These are phyloP conservation scores for Nakazawaea ambrosiae DNA, from an alignment of 805 yeast species.

Conservation along the genomic window DNA sequence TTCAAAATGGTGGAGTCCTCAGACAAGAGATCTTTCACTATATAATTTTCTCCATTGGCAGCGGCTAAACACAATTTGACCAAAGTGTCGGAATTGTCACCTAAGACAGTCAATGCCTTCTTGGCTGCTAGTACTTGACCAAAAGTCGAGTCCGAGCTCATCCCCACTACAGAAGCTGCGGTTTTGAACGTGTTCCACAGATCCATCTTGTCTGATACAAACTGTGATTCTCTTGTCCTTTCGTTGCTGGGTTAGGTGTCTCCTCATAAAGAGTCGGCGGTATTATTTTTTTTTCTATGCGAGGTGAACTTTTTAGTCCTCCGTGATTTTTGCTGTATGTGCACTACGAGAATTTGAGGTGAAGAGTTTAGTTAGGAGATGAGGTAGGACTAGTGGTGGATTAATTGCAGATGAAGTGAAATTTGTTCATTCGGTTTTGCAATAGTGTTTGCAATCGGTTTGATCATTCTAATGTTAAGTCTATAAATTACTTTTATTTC, in stretches of 20 bases:
- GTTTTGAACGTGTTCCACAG: constrained; percentile 24
- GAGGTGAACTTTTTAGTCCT: neutral
- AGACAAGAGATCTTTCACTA: constrained; percentile 21
- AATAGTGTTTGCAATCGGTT: no score
- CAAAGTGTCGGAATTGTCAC: constrained; percentile 22
- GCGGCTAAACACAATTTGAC: constrained; percentile 31
- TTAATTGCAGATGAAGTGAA: no score
- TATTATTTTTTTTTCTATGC: neutral
- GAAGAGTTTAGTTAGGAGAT: no score
- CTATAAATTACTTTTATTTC: no score
- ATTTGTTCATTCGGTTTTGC: neutral
- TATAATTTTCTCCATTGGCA: constrained; percentile 27
- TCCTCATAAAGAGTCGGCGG: no score
- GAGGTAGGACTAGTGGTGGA: no score
- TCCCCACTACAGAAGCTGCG: constrained; percentile 13
- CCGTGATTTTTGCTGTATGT: neutral
- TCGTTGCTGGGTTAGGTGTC: neutral
- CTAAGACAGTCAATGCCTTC: constrained; percentile 23
- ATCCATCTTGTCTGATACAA: constrained; percentile 7
- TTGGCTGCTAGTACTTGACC: constrained; percentile 29
- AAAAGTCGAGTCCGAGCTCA: constrained; percentile 21
- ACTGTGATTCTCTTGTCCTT: neutral
- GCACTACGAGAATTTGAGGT: no score
- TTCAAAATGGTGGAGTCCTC: constrained; percentile 18
- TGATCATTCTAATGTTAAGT: no score